phyloP scores from a whole-genome alignment of 176 grass and related monocot genomes.

The Lolium multiflorum region DNA sequence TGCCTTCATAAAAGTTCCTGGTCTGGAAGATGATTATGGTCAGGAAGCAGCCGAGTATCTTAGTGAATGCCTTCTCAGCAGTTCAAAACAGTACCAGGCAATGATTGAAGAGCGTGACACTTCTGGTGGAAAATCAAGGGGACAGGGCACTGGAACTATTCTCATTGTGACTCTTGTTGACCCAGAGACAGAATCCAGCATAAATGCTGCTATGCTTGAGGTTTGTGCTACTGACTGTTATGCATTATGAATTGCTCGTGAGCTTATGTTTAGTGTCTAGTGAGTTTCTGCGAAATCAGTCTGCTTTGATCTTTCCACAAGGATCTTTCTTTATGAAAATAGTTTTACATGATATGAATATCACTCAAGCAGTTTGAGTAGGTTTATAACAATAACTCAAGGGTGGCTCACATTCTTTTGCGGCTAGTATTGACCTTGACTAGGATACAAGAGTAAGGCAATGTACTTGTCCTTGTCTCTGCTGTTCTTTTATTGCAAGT shows the following conservation, averaged over 20 bases:
- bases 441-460: neutral
- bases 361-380: neutral
- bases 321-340: neutral
- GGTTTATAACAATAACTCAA: neutral
- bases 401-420: neutral
- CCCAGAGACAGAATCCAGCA: constrained; percentile 70
- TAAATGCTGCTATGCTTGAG: constrained; percentile 94
- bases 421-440: neutral
- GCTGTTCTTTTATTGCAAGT: neutral
- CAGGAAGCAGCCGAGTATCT: constrained; percentile 90
- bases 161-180: constrained; percentile 86
- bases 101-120: constrained; percentile 91
- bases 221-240: constrained; percentile 46
- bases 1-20: constrained; percentile 85
- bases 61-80: constrained; percentile 73
- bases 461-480: neutral
- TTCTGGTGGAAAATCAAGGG: constrained; percentile 80
- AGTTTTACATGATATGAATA: constrained; percentile 3
- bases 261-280: neutral
- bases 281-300: constrained; percentile 29
- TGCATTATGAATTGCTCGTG: neutral
- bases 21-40: constrained; percentile 79
- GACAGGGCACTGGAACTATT: constrained; percentile 81
- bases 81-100: constrained; percentile 80
- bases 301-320: neutral